Base-by-base conservation (phyloP, 202 grass and related monocot species). In the Zoysia matrella region DNA sequence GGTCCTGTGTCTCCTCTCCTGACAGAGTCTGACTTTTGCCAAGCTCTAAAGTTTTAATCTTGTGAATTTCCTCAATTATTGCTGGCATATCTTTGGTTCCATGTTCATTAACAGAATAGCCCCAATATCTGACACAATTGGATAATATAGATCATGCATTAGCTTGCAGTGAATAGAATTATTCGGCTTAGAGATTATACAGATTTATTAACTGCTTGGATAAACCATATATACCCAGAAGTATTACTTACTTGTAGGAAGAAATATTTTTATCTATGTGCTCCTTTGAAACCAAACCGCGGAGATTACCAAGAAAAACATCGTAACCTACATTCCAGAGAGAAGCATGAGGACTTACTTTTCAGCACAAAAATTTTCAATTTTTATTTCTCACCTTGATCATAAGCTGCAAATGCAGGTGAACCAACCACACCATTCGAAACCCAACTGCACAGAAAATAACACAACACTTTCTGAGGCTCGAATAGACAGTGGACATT, bases 371-470 rank as follows among this genome's bases (percentile, higher is more conserved):
- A 14, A 80, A 53, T 50, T 75, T 67, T 22, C 57, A 71, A 47
- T 71, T 77, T 75, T 8, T n/a, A 71, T 65, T 75, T 79, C 77
- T 70, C 79, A 95, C 95, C 95, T 91, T 98, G 95, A 93, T 95
- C 95, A 78, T 90, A 95, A 69, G 92, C 92, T 11, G 95, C 95
- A 91, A 98, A 98, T 86, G 95, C 90, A 71, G 95, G 95, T 66
- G 95, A 98, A 72, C 95, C 95, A 80, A 98, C 92, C 84, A 98
- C 92, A 78, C 95, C 95, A 76, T 98, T 98, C 15, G 95, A 95
- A 49, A 98, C 90, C 95, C 95, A 98, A 74, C 95, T 95, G 89
- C 52, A 74, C 13, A 7, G 66, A n/a, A 15, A 56, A 75, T 8
- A 16, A 49, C 53, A 51, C 6, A 39, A 81, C 30, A 66, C 65